phyloP scores from a whole-genome alignment of 371 early-diverging fungal genomes.

The Actinomortierella ambigua region DNA sequence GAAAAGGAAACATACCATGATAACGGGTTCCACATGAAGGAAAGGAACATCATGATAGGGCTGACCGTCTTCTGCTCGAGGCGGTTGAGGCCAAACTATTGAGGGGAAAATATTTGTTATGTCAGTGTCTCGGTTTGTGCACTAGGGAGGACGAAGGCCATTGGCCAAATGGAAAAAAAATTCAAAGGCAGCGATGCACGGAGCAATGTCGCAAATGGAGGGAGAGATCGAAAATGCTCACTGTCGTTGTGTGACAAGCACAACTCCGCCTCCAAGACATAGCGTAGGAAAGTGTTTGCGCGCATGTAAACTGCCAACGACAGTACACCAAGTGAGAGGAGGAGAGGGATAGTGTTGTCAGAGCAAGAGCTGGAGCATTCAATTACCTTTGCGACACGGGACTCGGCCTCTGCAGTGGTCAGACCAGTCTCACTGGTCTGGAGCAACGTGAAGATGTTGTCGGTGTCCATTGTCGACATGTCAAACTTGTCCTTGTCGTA shows the following conservation, averaged over 20 bases:
- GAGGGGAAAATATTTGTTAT: background rate
- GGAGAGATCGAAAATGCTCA: background rate
- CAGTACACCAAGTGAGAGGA: too few relatives aligned
- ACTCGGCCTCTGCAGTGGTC: constrained; percentile 63
- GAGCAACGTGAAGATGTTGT: constrained; percentile 65
- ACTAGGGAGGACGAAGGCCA: background rate
- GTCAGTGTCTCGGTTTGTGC: constrained; percentile 1
- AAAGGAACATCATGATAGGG: constrained; percentile 81
- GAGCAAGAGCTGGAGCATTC: too few relatives aligned
- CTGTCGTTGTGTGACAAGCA: background rate
- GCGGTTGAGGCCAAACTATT: constrained; percentile 68
- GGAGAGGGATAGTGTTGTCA: too few relatives aligned
- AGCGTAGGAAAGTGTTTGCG: too few relatives aligned
- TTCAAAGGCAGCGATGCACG: background rate
- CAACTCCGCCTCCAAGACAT: too few relatives aligned
- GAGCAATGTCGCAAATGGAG: background rate
- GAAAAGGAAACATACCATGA: constrained; percentile 53
- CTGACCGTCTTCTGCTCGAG: constrained; percentile 78
- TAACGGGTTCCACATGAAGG: constrained; percentile 84
- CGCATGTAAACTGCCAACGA: too few relatives aligned
- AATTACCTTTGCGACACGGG: constrained; percentile 64
- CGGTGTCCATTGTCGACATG: constrained; percentile 78
- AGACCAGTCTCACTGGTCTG: constrained; percentile 67
- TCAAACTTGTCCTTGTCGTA: constrained; percentile 85
- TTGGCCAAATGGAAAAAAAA: constrained; percentile 1